Evolutionary conservation across 176 grass and related monocot genomes (phyloP).

Genomic region (Triticum dicoccoides): DNA sequence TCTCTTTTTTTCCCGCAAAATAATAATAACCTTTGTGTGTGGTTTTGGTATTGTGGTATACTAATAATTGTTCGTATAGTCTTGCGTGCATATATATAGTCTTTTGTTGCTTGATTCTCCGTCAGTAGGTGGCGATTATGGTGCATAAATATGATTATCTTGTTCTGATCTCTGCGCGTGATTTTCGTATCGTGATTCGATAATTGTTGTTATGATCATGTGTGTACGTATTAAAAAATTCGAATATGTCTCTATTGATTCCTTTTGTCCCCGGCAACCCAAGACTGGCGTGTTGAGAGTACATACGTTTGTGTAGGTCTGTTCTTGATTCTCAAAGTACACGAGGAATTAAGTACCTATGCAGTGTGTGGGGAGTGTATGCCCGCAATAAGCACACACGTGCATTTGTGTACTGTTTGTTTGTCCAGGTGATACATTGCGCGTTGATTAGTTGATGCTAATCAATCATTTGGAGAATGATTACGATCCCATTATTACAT

Average conservation of each 20-base stretch:
- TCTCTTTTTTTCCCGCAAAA: no score
- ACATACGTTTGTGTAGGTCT: background rate
- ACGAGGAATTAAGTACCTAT: background rate
- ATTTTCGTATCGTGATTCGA: background rate
- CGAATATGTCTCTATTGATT: background rate
- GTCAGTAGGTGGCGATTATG: no score
- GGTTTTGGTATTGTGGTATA: no score
- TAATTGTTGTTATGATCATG: background rate
- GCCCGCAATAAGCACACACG: slow-evolving; percentile 4
- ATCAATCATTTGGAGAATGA: slow-evolving; percentile 38
- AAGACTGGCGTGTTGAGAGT: background rate
- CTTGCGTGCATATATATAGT: no score
- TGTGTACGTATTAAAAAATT: background rate
- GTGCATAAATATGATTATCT: background rate
- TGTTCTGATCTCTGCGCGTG: background rate
- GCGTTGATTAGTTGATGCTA: slow-evolving; percentile 11
- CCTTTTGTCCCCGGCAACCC: background rate
- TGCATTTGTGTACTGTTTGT: slow-evolving; percentile 2
- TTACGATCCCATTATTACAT: background rate
- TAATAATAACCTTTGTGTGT: no score
- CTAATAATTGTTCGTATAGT: no score
- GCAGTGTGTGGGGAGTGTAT: background rate
- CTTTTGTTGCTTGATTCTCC: no score
- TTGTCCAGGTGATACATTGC: background rate
- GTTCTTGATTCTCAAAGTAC: background rate